These are phyloP conservation scores for Phytophthora boehmeriae DNA, from an alignment of 352 stramenopile genomes.

Conservation along the genomic window DNA sequence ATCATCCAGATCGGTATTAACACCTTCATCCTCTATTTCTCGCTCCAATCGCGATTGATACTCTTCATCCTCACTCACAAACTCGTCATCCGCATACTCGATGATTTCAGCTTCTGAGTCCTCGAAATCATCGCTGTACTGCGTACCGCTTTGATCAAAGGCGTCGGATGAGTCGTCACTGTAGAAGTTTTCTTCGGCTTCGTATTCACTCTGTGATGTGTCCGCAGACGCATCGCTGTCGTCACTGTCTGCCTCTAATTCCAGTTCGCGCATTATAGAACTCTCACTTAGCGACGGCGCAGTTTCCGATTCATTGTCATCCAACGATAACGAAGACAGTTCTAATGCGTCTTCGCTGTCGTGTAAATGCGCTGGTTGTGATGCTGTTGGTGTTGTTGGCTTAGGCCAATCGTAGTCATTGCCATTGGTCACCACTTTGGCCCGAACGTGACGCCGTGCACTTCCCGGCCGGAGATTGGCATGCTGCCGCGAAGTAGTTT, in stretches of 20 bases:
- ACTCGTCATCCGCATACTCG: constrained; percentile 78
- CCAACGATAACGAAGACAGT: constrained; percentile 33
- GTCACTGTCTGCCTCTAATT: constrained; percentile 61
- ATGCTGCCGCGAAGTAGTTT: constrained; percentile 10
- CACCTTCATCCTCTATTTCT: constrained; percentile 9
- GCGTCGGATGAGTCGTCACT: constrained; percentile 78
- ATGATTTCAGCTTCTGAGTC: constrained; percentile 79
- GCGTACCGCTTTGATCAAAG: constrained; percentile 65
- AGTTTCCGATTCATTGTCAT: constrained; percentile 33
- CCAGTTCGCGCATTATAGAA: constrained; percentile 61
- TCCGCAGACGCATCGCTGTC: constrained; percentile 36
- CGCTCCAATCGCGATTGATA: neutral
- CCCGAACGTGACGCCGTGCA: neutral
- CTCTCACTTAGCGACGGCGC: constrained; percentile 54
- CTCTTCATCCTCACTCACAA: constrained; percentile 45
- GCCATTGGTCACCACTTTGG: constrained; percentile 1
- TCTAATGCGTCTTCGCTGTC: constrained; percentile 29
- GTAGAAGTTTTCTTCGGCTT: constrained; percentile 87
- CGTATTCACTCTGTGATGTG: constrained; percentile 76
- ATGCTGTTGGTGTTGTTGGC: constrained; percentile 2
- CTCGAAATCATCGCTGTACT: constrained; percentile 88
- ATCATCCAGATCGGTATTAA: constrained; percentile 7
- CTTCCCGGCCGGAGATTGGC: constrained; percentile 8
- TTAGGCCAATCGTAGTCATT: constrained; percentile 12
- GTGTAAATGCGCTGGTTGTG: constrained; percentile 10